Evolutionary conservation across 2,329 filamentous ascomycete genomes (phyloP).

Genomic region (Leptosphaerulina australis): DNA sequence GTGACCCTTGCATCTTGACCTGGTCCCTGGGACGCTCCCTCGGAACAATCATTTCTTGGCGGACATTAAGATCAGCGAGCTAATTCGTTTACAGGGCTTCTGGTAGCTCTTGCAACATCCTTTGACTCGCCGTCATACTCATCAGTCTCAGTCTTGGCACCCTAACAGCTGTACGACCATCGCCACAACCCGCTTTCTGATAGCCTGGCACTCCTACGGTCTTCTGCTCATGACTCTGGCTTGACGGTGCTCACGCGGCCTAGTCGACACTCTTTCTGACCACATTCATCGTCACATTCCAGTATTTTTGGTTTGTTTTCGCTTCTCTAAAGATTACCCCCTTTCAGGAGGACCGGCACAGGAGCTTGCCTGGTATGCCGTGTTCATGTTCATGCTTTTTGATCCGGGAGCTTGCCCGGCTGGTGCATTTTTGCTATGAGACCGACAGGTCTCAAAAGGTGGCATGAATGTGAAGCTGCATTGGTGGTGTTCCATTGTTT

Average conservation of each 20-base stretch:
- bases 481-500: slow-evolving; percentile 12
- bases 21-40: background rate
- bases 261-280: background rate
- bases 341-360: slow-evolving; percentile 42
- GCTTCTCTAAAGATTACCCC: slow-evolving; percentile 41
- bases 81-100: slow-evolving; percentile 30
- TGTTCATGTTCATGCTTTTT: slow-evolving; percentile 39
- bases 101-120: slow-evolving; percentile 42
- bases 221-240: slow-evolving; percentile 9
- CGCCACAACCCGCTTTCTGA: slow-evolving; percentile 4
- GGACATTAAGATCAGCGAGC: background rate
- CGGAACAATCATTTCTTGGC: background rate
- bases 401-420: slow-evolving; percentile 40
- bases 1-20: background rate
- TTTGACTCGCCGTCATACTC: slow-evolving; percentile 40
- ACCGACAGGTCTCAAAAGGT: slow-evolving; percentile 21
- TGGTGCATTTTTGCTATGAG: slow-evolving; percentile 21
- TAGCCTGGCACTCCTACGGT: background rate
- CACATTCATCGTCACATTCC: slow-evolving; percentile 5
- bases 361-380: slow-evolving; percentile 27
- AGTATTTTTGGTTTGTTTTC: slow-evolving; percentile 21
- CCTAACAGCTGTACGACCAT: slow-evolving; percentile 17
- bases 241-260: background rate
- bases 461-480: slow-evolving; percentile 18
- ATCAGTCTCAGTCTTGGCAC: slow-evolving; percentile 31